These are phyloP conservation scores for Coniochaeta sp. DNA, from an alignment of 2,329 filamentous ascomycete species.

Conservation along the genomic window DNA sequence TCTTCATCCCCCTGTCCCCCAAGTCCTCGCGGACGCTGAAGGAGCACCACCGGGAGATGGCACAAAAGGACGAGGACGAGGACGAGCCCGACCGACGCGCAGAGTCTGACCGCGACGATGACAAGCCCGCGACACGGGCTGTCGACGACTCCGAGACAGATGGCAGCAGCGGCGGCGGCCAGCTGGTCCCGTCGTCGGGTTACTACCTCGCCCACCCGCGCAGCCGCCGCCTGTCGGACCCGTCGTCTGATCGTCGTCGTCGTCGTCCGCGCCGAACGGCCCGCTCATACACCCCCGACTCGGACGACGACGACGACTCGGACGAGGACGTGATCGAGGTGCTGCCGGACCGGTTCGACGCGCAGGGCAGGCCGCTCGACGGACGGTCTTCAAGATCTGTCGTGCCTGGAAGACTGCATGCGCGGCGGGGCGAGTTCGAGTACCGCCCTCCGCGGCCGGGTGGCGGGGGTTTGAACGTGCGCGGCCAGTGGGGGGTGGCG, in stretches of 20 bases:
- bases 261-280: slow-evolving; percentile 14
- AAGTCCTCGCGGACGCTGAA: slow-evolving; percentile 38
- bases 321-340: slow-evolving; percentile 32
- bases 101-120: no score
- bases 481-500: slow-evolving; percentile 35
- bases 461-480: slow-evolving; percentile 30
- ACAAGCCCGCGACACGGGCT: no score
- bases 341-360: slow-evolving; percentile 41
- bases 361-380: slow-evolving; percentile 31
- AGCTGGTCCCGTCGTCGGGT: not conserved
- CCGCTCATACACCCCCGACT: no score
- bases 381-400: slow-evolving; percentile 3
- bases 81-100: no score
- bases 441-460: slow-evolving; percentile 20
- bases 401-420: slow-evolving; percentile 21
- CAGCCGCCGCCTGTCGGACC: slow-evolving; percentile 24
- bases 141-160: slow-evolving; percentile 3
- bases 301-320: slow-evolving; percentile 15
- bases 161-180: slow-evolving; percentile 1
- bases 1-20: slow-evolving; percentile 42
- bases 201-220: slow-evolving; percentile 9
- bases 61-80: slow-evolving; percentile 4
- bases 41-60: slow-evolving; percentile 28
- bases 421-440: slow-evolving; percentile 34
- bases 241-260: slow-evolving; percentile 22